Conservation (phyloP, 2,329 filamentous ascomycete genomes). For the Cercospora berteroae region DNA sequence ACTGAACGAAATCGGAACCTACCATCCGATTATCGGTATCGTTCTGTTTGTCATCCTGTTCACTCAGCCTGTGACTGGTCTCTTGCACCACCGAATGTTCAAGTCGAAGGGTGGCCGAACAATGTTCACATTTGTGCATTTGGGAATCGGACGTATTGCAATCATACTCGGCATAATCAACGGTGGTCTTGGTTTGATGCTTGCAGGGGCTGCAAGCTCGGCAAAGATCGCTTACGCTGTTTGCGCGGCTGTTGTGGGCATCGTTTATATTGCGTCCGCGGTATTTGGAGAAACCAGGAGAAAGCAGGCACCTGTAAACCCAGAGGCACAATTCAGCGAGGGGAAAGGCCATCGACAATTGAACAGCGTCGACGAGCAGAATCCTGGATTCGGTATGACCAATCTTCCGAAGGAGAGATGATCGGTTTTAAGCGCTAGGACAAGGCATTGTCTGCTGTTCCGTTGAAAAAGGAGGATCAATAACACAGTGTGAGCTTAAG, state of each 20-base stretch:
- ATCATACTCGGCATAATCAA: constrained; percentile 57
- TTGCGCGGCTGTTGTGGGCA: constrained; percentile 49
- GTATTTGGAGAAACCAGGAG: constrained; percentile 33
- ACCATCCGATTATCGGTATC: constrained; percentile 56
- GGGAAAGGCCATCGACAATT: constrained; percentile 7
- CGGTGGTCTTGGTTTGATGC: constrained; percentile 53
- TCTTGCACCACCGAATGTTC: constrained; percentile 54
- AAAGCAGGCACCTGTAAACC: neutral
- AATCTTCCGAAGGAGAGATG: constrained; percentile 1
- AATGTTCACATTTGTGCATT: constrained; percentile 45
- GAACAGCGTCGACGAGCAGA: constrained; percentile 3
- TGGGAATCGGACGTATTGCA: constrained; percentile 37
- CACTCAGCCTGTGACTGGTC: constrained; percentile 55
- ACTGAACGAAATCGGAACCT: constrained; percentile 39
- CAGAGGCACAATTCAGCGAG: neutral
- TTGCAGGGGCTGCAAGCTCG: constrained; percentile 42
- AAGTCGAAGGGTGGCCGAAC: constrained; percentile 48
- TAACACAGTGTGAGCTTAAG: neutral
- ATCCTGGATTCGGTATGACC: neutral
- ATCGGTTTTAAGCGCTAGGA: neutral
- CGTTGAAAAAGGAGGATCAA: neutral
- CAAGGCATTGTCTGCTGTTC: neutral
- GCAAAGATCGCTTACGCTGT: constrained; percentile 46
- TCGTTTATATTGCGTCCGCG: constrained; percentile 41
- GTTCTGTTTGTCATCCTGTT: constrained; percentile 52